Evolutionary conservation across 805 yeast species (phyloP).

Genomic region (Myxozyma mucilagina): DNA sequence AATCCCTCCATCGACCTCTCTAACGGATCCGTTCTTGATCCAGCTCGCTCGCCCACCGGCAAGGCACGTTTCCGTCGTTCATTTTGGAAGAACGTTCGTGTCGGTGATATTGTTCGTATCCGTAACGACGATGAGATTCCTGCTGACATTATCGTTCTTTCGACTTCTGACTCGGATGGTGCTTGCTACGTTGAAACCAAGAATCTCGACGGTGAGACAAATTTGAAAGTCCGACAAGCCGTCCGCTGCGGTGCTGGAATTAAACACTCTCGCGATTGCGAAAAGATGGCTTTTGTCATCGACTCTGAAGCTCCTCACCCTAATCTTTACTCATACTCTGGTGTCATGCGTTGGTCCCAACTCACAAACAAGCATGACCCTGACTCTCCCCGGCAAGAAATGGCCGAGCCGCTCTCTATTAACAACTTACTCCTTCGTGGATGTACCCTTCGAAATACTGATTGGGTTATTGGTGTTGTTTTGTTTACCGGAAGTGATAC

Average conservation of each 20-base stretch:
- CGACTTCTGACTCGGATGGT: constrained; percentile 70
- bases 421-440: constrained; percentile 72
- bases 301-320: constrained; percentile 75
- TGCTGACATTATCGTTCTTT: constrained; percentile 66
- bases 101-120: constrained; percentile 71
- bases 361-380: constrained; percentile 39
- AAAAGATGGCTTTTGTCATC: constrained; percentile 57
- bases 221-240: constrained; percentile 60
- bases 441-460: constrained; percentile 68
- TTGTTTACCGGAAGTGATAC: constrained; percentile 77
- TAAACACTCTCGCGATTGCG: constrained; percentile 59
- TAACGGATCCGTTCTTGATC: constrained; percentile 38
- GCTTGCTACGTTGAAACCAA: constrained; percentile 70
- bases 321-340: constrained; percentile 64
- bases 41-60: constrained; percentile 38
- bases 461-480: constrained; percentile 73
- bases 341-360: constrained; percentile 57
- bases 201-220: constrained; percentile 75
- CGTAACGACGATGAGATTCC: constrained; percentile 75
- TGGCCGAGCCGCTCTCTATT: constrained; percentile 57
- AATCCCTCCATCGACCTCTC: constrained; percentile 29
- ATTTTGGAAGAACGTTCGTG: constrained; percentile 71
- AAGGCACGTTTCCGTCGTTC: constrained; percentile 50
- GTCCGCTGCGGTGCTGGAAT: constrained; percentile 56
- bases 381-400: constrained; percentile 35